Base-by-base conservation (phyloP, 345 rosid genomes). In the Eucalyptus erythrocorys region DNA sequence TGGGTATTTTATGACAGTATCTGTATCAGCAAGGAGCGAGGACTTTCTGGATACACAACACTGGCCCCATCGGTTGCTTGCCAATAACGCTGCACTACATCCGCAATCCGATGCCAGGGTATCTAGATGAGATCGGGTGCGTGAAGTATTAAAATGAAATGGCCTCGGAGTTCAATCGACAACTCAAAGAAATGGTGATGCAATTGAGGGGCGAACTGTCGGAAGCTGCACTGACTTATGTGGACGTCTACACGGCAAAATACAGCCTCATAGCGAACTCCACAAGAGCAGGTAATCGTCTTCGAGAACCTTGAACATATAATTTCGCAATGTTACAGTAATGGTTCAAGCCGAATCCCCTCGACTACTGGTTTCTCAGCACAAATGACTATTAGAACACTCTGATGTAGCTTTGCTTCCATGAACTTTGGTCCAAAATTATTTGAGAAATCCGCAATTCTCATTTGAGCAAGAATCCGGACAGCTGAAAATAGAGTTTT, bases 11-110 rank as follows among this genome's bases (percentile, higher is more conserved):
- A 32, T 66, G 79, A 32, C 93, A 95, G 95, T 86, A 90, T 80
- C 47, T 95, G n/a, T 91, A 95, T 91, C 55, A 88, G 47, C 93
- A 90, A 88, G 90, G 96, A 64, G 97, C 92, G 17, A 93, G 95
- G 89, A 34, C 93, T 40, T 95, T 95, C 87, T 94, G 95, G 94
- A 90, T 97, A 88, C 99, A 97, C 90, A 97, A 97, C 92, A 97
- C 98, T 0, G 99, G 97, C 14, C 99, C 99, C 10, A 42, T 95
- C 11, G 99, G 99, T 47, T 97, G 99, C 94, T 89, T 97, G 90
- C 96, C 99, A 0, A 94, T 94, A 48, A 92, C 94, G 82, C 89
- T 92, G 48, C 95, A 93, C 88, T 95, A 93, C 88, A 86, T 91
- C 86, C 92, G 90, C 6, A 90, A 93, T 86, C 94, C 97, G 24